Conservation (phyloP, 805 yeast genomes). For the Metschnikowia baotianmanensis region DNA sequence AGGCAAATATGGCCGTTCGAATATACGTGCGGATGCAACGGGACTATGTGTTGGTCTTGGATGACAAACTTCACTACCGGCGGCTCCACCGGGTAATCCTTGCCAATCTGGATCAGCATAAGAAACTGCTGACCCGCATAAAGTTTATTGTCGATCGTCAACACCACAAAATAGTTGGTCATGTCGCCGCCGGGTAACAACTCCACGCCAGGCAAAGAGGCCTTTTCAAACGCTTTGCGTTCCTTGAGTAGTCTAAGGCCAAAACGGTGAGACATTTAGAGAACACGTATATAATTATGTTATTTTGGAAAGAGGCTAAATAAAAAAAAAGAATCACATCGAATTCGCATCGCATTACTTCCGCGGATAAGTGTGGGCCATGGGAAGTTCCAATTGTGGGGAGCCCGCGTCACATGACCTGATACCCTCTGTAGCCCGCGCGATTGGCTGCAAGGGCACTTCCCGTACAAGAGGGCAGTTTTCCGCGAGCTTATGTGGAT, state of each 20-base stretch:
- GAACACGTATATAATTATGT: no score
- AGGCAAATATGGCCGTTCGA: conserved; percentile 79
- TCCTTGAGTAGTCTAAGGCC: conserved; percentile 18
- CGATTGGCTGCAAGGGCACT: conserved; percentile 11
- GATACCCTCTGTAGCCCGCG: conserved; percentile 4
- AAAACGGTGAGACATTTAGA: conserved; percentile 16
- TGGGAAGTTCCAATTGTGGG: conserved; percentile 6
- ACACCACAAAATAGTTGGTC: conserved; percentile 8
- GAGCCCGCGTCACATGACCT: conserved; percentile 2
- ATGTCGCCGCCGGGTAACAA: conserved; percentile 12
- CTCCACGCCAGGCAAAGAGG: conserved; percentile 11
- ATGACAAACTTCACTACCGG: conserved; percentile 16
- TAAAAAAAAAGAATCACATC: neutral
- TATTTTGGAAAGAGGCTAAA: neutral
- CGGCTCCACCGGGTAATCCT: conserved; percentile 18
- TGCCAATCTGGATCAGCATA: conserved; percentile 11
- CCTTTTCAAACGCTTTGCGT: conserved; percentile 7
- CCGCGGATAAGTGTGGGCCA: conserved; percentile 10
- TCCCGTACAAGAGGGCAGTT: neutral
- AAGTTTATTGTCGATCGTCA: conserved; percentile 12
- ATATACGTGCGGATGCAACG: conserved; percentile 73
- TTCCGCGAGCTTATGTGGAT: neutral
- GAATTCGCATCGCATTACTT: conserved; percentile 2
- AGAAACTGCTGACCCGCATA: conserved; percentile 11
- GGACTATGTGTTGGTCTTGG: conserved; percentile 35